Evolutionary conservation across 2,329 filamentous ascomycete species (phyloP).

Genomic region (Aureobasidium sp.): DNA sequence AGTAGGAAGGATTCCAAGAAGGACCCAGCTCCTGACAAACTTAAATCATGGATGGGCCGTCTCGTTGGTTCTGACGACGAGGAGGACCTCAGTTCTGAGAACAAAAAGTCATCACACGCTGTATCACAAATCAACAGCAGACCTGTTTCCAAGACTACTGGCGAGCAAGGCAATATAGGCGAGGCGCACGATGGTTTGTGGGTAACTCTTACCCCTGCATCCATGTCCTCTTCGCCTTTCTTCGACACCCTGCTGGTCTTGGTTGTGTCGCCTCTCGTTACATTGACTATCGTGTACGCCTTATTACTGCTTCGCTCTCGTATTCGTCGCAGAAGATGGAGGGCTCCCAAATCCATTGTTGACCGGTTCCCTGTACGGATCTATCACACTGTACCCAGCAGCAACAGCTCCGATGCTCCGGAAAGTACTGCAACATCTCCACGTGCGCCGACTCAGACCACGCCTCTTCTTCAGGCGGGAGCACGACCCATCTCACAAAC

Average conservation of each 20-base stretch:
- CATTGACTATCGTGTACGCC: slow-evolving; percentile 85
- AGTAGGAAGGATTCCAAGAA: slow-evolving; percentile 8
- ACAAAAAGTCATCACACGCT: background rate
- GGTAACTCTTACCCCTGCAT: slow-evolving; percentile 93
- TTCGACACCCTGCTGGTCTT: slow-evolving; percentile 94
- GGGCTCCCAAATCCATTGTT: slow-evolving; percentile 94
- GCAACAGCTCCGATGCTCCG: slow-evolving; percentile 50
- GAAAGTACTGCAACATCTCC: slow-evolving; percentile 10
- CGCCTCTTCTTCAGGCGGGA: slow-evolving; percentile 61
- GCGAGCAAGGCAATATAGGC: slow-evolving; percentile 8
- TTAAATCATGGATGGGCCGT: slow-evolving; percentile 2
- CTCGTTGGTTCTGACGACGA: background rate
- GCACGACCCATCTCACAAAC: slow-evolving; percentile 35
- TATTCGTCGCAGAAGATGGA: slow-evolving; percentile 83
- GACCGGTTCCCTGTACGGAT: slow-evolving; percentile 91
- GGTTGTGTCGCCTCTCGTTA: slow-evolving; percentile 90
- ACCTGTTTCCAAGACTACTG: background rate
- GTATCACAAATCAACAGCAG: slow-evolving; percentile 5
- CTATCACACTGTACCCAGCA: slow-evolving; percentile 74
- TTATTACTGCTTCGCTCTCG: slow-evolving; percentile 79
- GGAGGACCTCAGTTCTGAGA: background rate
- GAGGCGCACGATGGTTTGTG: slow-evolving; percentile 67
- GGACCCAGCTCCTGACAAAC: background rate
- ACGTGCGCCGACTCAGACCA: slow-evolving; percentile 45
- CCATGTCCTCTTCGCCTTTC: slow-evolving; percentile 80